These are phyloP conservation scores for Lepraria neglecta DNA, from an alignment of 495 filamentous ascomycete genomes.

Conservation along the genomic window DNA sequence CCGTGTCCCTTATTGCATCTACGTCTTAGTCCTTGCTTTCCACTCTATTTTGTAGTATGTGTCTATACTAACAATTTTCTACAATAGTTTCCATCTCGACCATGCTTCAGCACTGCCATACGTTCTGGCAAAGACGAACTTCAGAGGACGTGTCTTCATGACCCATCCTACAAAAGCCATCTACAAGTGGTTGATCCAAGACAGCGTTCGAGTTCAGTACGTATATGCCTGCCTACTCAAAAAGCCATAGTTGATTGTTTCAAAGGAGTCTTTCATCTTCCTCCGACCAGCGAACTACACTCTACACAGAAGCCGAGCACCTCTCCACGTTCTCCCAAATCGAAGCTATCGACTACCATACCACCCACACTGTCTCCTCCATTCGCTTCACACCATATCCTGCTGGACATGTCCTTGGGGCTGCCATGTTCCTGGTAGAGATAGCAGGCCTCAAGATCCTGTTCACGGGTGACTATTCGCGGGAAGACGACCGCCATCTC, in stretches of 20 bases:
- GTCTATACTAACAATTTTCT: slow-evolving; percentile 20
- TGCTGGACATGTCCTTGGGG: slow-evolving; percentile 94
- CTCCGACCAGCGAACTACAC: slow-evolving; percentile 64
- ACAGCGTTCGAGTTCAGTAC: slow-evolving; percentile 78
- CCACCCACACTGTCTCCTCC: slow-evolving; percentile 90
- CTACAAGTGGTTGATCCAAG: slow-evolving; percentile 98
- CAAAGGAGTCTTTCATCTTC: slow-evolving; percentile 61
- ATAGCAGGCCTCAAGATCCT: slow-evolving; percentile 93
- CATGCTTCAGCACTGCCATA: slow-evolving; percentile 95
- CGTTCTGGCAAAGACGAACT: slow-evolving; percentile 95
- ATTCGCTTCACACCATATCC: slow-evolving; percentile 96
- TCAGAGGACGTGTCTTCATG: slow-evolving; percentile 96
- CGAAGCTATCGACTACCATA: slow-evolving; percentile 97
- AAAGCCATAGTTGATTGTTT: background rate
- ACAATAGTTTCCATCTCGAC: slow-evolving; percentile 84
- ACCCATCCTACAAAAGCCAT: slow-evolving; percentile 98
- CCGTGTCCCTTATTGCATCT: slow-evolving; percentile 2
- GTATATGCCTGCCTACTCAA: slow-evolving; percentile 16
- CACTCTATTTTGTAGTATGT: slow-evolving; percentile 12
- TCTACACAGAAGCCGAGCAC: slow-evolving; percentile 93
- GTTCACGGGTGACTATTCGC: slow-evolving; percentile 95
- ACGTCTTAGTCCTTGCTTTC: slow-evolving; percentile 16
- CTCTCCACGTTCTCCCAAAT: slow-evolving; percentile 85
- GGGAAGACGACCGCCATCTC: slow-evolving; percentile 89
- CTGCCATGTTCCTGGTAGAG: slow-evolving; percentile 95